phyloP scores from a whole-genome alignment of 768 basidiomycete genomes.

The Tylopilus felleus region DNA sequence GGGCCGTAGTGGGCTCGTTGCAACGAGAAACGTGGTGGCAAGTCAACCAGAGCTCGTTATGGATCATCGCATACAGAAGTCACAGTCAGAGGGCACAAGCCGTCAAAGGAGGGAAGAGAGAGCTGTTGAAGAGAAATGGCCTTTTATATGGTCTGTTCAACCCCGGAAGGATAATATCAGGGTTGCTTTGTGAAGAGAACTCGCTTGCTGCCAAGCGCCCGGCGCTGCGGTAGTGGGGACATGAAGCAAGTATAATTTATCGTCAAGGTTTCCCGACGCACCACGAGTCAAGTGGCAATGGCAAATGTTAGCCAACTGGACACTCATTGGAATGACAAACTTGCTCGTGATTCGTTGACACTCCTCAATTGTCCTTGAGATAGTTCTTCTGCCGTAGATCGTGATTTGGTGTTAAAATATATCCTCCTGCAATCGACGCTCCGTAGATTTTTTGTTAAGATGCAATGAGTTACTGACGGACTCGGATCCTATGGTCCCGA shows the following conservation, averaged over 20 bases:
- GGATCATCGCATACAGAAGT: slow-evolving; percentile 19
- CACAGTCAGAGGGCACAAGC: neutral
- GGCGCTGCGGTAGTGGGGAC: neutral
- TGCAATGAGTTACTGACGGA: no score
- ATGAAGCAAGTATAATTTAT: neutral
- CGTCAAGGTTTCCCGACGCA: neutral
- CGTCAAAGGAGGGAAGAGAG: neutral
- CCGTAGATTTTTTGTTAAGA: no score
- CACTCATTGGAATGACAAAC: no score
- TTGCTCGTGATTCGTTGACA: no score
- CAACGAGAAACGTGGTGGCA: slow-evolving; percentile 47
- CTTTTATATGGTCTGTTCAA: slow-evolving; percentile 9
- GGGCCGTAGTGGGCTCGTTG: slow-evolving; percentile 40
- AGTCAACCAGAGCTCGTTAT: slow-evolving; percentile 46
- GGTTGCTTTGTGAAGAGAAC: slow-evolving; percentile 5
- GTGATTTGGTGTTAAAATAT: no score
- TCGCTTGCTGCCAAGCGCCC: neutral
- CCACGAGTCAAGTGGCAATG: no score
- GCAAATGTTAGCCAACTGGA: no score
- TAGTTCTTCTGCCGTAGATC: no score
- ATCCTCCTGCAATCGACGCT: no score
- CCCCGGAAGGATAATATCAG: neutral
- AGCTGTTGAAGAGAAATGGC: neutral
- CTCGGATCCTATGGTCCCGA: no score
- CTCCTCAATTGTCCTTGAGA: no score